A percentile compares a stretch with the other conserved stretches of the same genome.
phyloP scores from a whole-genome alignment of 192 early-diverging fungal species.

The Phlyctochytrium planicorne region DNA sequence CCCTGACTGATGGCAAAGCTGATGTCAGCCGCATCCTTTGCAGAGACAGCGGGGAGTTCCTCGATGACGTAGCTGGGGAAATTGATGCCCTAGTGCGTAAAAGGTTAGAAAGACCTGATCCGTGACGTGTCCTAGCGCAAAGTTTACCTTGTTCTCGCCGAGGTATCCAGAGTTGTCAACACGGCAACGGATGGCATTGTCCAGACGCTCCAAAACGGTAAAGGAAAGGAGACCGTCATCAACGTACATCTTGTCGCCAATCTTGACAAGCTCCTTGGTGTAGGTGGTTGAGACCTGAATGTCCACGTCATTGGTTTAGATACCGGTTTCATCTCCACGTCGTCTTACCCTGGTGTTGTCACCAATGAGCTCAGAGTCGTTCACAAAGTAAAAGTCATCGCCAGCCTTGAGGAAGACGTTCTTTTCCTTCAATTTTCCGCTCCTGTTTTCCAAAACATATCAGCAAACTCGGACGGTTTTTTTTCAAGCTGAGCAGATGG shows the following conservation, averaged over 20 bases:
- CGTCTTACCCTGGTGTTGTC: slow-evolving; percentile 45
- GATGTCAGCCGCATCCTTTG: slow-evolving; percentile 56
- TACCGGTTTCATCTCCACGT: not conserved
- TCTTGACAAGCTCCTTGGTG: slow-evolving; percentile 53
- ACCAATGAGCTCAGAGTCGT: slow-evolving; percentile 46
- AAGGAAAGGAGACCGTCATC: slow-evolving; percentile 97
- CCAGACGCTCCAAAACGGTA: slow-evolving; percentile 73
- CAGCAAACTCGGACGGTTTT: not conserved
- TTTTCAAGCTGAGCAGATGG: too few relatives aligned
- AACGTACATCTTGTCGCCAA: slow-evolving; percentile 65
- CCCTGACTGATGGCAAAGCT: slow-evolving; percentile 41
- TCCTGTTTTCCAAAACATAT: slow-evolving; percentile 33
- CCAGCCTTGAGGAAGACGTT: slow-evolving; percentile 47
- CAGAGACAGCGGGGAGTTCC: slow-evolving; percentile 51
- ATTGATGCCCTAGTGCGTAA: slow-evolving; percentile 50
- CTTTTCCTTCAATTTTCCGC: slow-evolving; percentile 47
- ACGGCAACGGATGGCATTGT: slow-evolving; percentile 41
- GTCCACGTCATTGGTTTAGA: not conserved
- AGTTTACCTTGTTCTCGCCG: slow-evolving; percentile 48
- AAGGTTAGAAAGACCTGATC: not conserved
- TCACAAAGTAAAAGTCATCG: slow-evolving; percentile 57
- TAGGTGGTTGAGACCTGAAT: slow-evolving; percentile 46
- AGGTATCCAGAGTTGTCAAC: slow-evolving; percentile 50
- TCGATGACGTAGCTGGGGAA: slow-evolving; percentile 52
- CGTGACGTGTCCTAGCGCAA: not conserved